Percentiles rank a stretch among this genome's conserved stretches.
Evolutionary conservation across 2,329 filamentous ascomycete genomes (phyloP).

Genomic region (Cladosporium sp.): DNA sequence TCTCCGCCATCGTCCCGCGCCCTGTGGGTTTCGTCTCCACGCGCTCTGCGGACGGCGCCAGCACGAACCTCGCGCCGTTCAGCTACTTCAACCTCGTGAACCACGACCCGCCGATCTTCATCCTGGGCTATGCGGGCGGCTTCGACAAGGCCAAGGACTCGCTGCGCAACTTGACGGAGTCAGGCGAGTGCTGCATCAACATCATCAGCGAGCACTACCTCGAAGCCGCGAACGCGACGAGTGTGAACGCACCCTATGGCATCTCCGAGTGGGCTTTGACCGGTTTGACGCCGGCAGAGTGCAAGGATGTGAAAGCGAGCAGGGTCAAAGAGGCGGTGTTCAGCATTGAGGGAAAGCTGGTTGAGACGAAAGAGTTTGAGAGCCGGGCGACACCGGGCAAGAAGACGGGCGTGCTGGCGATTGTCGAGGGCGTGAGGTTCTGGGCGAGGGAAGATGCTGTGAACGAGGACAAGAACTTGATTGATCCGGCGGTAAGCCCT

Average conservation of each 20-base stretch:
- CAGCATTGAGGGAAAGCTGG: constrained; percentile 76
- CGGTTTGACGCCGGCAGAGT: constrained; percentile 71
- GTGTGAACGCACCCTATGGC: constrained; percentile 76
- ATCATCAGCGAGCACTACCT: constrained; percentile 82
- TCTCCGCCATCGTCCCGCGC: constrained; percentile 78
- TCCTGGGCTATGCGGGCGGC: constrained; percentile 61
- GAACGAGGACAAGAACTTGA: constrained; percentile 70
- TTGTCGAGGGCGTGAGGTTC: constrained; percentile 82
- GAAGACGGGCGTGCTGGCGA: constrained; percentile 71
- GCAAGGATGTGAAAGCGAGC: constrained; percentile 66
- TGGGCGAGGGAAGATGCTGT: constrained; percentile 89
- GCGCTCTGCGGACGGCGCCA: constrained; percentile 60
- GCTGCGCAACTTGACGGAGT: constrained; percentile 70
- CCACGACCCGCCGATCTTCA: constrained; percentile 85
- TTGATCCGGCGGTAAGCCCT: constrained; percentile 67
- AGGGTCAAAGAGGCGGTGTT: constrained; percentile 83
- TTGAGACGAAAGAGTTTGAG: constrained; percentile 76
- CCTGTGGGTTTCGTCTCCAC: constrained; percentile 71
- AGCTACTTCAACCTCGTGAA: constrained; percentile 82
- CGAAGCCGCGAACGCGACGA: constrained; percentile 83
- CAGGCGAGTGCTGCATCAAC: constrained; percentile 75
- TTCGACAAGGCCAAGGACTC: constrained; percentile 72
- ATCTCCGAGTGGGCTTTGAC: constrained; percentile 77
- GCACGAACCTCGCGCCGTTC: constrained; percentile 81
- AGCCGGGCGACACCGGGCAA: constrained; percentile 69